Base-by-base conservation (phyloP, 768 basidiomycete species). In the Holtermannia corniformis region DNA sequence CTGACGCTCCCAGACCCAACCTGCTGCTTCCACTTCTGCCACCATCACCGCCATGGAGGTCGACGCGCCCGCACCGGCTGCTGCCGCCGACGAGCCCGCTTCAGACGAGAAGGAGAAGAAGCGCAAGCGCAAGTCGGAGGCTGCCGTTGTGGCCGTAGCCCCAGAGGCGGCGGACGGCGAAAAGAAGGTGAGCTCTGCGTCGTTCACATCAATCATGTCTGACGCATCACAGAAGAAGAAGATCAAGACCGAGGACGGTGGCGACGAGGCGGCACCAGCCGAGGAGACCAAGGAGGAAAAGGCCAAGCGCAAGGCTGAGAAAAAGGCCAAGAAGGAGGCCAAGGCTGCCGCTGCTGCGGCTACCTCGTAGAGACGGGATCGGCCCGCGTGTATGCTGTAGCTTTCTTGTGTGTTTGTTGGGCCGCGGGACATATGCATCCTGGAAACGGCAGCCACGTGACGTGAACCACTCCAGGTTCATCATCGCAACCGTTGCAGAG, bases 71-170 rank as follows among this genome's bases (percentile, higher is more conserved):
- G 58, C 41, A 4, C 5, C 52, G 55, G 67, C 25, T 27, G 72
- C n/a, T n/a, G n/a, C n/a, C n/a, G n/a, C n/a, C n/a, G n/a, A n/a
- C n/a, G n/a, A 57, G 26, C 27, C 58, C 32, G 60, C 44, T 21
- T 63, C 64, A 62, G 73, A 73, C 47, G 73, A 76, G 50, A 77
- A 78, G 64, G 77, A 80, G 56, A 63, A 65, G 56, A 72, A 68
- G 60, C 54, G 66, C 25, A 65, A 64, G 60, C 59, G 60, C 26
- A 63, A 60, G 32, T 50, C 44, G 25, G 64, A 64, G 22, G 58
- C 51, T 23, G 55, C 47, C 12, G 66, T 32, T 5, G 63, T 53
- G 4, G 62, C 52, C 16, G 63, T 50, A 32, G 58, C 50, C 32
- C 59, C 50, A 47, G 54, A 45, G 13, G 53, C 28, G n/a, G 50